Evolutionary conservation across 177 flowering plant genomes (phyloP).

Genomic region (Vitis hybrid): DNA sequence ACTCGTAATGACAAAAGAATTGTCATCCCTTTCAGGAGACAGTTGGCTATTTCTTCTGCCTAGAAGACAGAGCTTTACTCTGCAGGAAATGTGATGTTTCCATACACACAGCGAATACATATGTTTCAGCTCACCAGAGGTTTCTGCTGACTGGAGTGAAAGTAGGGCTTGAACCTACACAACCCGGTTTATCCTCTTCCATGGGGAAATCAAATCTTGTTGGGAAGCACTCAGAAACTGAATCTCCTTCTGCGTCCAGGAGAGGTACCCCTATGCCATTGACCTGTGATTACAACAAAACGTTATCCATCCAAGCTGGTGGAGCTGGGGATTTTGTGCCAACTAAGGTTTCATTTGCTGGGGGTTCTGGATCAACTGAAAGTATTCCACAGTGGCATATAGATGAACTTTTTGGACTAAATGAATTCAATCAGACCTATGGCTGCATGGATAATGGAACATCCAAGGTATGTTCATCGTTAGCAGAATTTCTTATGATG

Average conservation of each 20-base stretch:
- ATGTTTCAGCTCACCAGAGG: constrained; percentile 71
- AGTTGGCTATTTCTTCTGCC: constrained; percentile 76
- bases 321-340: constrained; percentile 30
- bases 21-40: constrained; percentile 45
- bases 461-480: constrained; percentile 59
- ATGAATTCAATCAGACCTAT: constrained; percentile 51
- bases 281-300: constrained; percentile 27
- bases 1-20: not conserved
- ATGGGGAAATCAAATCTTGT: constrained; percentile 31
- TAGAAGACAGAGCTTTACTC: constrained; percentile 81
- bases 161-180: constrained; percentile 65
- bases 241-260: constrained; percentile 23
- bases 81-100: constrained; percentile 80
- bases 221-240: constrained; percentile 26
- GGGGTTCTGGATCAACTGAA: constrained; percentile 51
- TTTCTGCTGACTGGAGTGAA: constrained; percentile 83
- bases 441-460: constrained; percentile 60
- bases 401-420: constrained; percentile 68
- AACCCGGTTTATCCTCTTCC: constrained; percentile 36
- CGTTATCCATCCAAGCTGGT: constrained; percentile 26
- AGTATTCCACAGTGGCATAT: constrained; percentile 62
- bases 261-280: constrained; percentile 21
- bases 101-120: constrained; percentile 62
- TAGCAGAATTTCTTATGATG: not conserved
- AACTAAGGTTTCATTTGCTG: constrained; percentile 36